Evolutionary conservation across 768 basidiomycete genomes (phyloP), one percentile per base, ranked within the genome.

Genomic region (Suillus discolor): DNA sequence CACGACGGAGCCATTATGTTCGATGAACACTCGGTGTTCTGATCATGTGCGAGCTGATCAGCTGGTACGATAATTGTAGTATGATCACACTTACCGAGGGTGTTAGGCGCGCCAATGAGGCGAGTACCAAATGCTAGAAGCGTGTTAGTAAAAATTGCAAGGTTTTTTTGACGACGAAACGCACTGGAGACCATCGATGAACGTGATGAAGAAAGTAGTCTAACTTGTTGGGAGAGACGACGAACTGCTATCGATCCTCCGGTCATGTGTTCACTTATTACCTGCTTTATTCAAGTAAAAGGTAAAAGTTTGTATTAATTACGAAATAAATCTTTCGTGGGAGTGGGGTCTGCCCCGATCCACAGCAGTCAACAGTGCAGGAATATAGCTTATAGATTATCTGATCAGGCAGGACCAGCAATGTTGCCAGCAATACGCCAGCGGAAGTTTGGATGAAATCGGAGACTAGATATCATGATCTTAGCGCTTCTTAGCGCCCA

Each of bases 11-110:
- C 91, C 91, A 72, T 92, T 90, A 75, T 93, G 91, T 79, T 99
- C 96, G 80, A 95, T 88, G 86, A 80, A 99, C 66, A 97, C 91
- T 70, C 97, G 92, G 83, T 98, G 94, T 72, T 99, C 97, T 98
- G 79, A 72, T 70, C 73, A 69, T 72, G 69, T 62, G 31, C 54
- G 45, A 60, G 62, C 12, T 66, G 72, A 69, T 77, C 71, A 74
- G 67, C 64, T 64, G 47, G 9, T 54, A 61, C 45, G 41, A 62
- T 64, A 65, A 42, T 39, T 39, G 25, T 66, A 34, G 65, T 28
- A 61, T 65, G 57, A 68, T 20, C 67, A 65, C 41, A 75, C 83
- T 69, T 71, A 97, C 97, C 97, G 71, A 98, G 89, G 65, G 97
- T 98, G 85, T 99, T 92, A 73, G 94, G 83, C 62, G 96, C 91